These are phyloP conservation scores for Meira nashicola DNA, from an alignment of 1,284 basidiomycete species.

Conservation along the genomic window DNA sequence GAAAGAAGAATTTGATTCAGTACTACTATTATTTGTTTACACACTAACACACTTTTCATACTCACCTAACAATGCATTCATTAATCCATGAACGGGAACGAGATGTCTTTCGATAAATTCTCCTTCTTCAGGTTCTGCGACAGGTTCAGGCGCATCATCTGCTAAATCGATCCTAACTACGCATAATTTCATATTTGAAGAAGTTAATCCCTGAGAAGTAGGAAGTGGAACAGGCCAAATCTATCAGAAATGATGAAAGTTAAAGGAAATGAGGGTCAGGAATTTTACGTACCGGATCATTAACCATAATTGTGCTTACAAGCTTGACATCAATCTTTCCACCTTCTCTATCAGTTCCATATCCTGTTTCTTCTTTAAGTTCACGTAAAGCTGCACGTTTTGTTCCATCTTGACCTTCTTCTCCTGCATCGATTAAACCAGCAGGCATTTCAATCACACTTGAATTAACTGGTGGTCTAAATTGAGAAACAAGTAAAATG, in stretches of 20 bases:
- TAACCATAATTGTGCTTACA: conserved; percentile 37
- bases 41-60: neutral
- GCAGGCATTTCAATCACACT: conserved; percentile 51
- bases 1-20: too few species aligned
- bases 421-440: conserved; percentile 47
- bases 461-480: conserved; percentile 35
- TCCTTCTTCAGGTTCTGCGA: conserved; percentile 49
- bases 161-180: conserved; percentile 40
- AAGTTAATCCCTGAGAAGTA: conserved; percentile 28
- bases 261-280: neutral
- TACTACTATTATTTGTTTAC: neutral
- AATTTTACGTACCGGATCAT: conserved; percentile 28
- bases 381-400: conserved; percentile 43
- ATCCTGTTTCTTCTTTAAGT: conserved; percentile 50
- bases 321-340: conserved; percentile 31
- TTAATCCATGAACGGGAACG: conserved; percentile 38
- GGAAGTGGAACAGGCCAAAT: neutral
- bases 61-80: conserved; percentile 34
- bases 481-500: conserved; percentile 46
- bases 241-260: neutral
- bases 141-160: conserved; percentile 42
- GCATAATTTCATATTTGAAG: conserved; percentile 47
- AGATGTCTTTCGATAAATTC: conserved; percentile 50
- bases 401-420: conserved; percentile 42
- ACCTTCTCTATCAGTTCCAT: conserved; percentile 34